Evolutionary conservation across 495 filamentous ascomycete genomes (phyloP).

Genomic region (Hypoxylon rickii): DNA sequence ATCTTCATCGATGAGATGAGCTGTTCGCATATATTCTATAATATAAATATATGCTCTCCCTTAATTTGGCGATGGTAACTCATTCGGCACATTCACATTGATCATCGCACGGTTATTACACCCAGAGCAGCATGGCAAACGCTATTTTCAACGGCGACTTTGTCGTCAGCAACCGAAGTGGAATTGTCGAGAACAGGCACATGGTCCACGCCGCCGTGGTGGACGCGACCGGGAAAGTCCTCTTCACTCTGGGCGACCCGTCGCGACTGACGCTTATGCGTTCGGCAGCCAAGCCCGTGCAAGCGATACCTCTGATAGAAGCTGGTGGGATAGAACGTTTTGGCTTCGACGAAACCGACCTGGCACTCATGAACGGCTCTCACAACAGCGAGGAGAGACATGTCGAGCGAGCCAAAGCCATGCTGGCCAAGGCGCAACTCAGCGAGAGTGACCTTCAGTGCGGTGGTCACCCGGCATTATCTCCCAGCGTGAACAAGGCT

Average conservation of each 20-base stretch:
- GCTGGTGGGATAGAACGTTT: constrained; percentile 30
- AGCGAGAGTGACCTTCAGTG: constrained; percentile 37
- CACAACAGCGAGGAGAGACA: constrained; percentile 50
- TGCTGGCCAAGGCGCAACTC: constrained; percentile 39
- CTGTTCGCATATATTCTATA: too few species aligned
- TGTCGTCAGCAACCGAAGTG: not conserved
- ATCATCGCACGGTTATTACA: too few species aligned
- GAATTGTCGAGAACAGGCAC: not conserved
- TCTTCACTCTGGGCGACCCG: constrained; percentile 46
- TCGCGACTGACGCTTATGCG: constrained; percentile 44
- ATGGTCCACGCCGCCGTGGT: constrained; percentile 30
- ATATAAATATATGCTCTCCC: too few species aligned
- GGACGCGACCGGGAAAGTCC: constrained; percentile 38
- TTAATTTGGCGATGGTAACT: too few species aligned
- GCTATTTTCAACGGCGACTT: not conserved
- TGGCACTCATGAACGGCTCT: constrained; percentile 52
- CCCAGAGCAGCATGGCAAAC: too few species aligned
- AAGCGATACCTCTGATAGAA: constrained; percentile 34
- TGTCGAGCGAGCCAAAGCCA: constrained; percentile 37
- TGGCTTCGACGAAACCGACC: constrained; percentile 43
- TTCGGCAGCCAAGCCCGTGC: constrained; percentile 50
- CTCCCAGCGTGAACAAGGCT: constrained; percentile 29
- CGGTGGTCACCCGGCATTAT: constrained; percentile 8
- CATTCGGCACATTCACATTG: too few species aligned
- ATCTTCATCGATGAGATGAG: too few species aligned